Evolutionary conservation across 768 basidiomycete genomes (phyloP).

Genomic region (Lentinula edodes): DNA sequence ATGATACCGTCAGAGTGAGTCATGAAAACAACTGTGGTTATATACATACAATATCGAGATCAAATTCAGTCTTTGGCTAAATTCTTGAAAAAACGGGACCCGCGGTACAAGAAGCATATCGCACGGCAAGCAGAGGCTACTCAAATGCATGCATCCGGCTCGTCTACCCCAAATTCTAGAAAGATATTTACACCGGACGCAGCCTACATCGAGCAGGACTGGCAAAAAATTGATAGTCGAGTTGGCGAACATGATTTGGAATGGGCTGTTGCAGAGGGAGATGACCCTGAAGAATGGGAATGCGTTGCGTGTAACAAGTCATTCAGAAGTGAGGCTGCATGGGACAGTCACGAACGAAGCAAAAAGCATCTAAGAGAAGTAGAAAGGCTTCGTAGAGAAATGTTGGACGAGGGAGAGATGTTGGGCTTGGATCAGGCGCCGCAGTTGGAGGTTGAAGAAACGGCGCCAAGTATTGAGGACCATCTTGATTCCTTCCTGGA

Average conservation of each 20-base stretch:
- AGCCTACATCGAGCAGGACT: conserved; percentile 78
- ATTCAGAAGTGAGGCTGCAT: conserved; percentile 89
- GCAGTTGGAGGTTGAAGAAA: conserved; percentile 22
- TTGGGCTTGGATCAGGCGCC: conserved; percentile 42
- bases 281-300: conserved; percentile 80
- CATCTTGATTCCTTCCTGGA: neutral
- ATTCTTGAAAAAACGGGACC: conserved; percentile 84
- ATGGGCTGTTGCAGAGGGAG: conserved; percentile 69
- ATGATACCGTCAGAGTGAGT: conserved; percentile 80
- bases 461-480: neutral
- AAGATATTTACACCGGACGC: conserved; percentile 24
- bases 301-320: conserved; percentile 92
- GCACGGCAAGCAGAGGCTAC: conserved; percentile 36
- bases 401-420: conserved; percentile 68
- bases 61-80: conserved; percentile 56
- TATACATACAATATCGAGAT: too few relatives aligned
- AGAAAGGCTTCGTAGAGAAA: conserved; percentile 68
- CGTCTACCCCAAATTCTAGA: conserved; percentile 21
- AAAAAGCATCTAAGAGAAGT: conserved; percentile 91
- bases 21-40: neutral
- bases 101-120: conserved; percentile 70
- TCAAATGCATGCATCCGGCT: conserved; percentile 23
- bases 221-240: conserved; percentile 63
- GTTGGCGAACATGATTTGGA: conserved; percentile 57
- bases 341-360: conserved; percentile 95